Evolutionary conservation across 2,329 filamentous ascomycete species (phyloP).

Genomic region (Fusarium newnesense): DNA sequence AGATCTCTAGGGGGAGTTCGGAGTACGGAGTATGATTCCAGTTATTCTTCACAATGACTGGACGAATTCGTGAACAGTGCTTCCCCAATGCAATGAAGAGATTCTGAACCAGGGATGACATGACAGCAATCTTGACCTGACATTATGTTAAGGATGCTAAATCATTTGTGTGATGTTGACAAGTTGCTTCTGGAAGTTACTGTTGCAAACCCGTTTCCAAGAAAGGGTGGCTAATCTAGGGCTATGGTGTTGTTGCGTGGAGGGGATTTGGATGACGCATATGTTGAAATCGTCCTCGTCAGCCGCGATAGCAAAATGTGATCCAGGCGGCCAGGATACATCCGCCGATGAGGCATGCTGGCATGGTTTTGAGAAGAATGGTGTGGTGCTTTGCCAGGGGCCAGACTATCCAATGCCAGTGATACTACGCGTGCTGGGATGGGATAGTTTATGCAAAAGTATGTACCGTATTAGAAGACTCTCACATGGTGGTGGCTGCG

Average conservation of each 20-base stretch:
- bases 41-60: not conserved
- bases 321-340: slow-evolving; percentile 22
- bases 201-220: not conserved
- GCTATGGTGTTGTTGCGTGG: not conserved
- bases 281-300: slow-evolving; percentile 18
- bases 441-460: slow-evolving; percentile 13
- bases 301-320: slow-evolving; percentile 26
- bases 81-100: not conserved
- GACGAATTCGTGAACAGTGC: slow-evolving; percentile 22
- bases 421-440: slow-evolving; percentile 2
- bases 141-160: not conserved
- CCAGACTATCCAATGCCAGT: not conserved
- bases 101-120: not conserved
- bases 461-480: slow-evolving; percentile 7
- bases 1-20: not conserved
- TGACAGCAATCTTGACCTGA: not conserved
- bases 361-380: slow-evolving; percentile 12
- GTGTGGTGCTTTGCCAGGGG: slow-evolving; percentile 16
- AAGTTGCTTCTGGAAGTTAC: not conserved
- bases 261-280: slow-evolving; percentile 17
- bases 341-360: slow-evolving; percentile 15
- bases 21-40: not conserved
- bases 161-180: not conserved
- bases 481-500: slow-evolving; percentile 36
- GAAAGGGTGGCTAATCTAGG: not conserved